Conservation (phyloP, 73 alveolate genomes). For the Urostyla sp. region DNA sequence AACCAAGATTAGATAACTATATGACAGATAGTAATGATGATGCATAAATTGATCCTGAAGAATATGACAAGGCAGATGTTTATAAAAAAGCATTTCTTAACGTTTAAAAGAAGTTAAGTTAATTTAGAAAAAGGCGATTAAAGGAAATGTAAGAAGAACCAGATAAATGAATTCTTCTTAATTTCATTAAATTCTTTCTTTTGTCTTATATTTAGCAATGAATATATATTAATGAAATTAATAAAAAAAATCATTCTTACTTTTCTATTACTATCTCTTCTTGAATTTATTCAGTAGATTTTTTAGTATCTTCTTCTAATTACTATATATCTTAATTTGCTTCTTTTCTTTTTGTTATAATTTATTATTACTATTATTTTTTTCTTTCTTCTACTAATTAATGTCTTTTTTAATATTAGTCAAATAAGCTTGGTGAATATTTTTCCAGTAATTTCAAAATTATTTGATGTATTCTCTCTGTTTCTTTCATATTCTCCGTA, state of each 20-base stretch:
- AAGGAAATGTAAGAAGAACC: neutral
- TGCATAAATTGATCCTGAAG: neutral
- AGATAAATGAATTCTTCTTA: neutral
- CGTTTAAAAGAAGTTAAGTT: no score
- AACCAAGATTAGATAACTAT: neutral
- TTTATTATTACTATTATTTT: neutral
- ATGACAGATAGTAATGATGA: conserved; percentile 4
- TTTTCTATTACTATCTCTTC: neutral
- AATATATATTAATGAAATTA: no score
- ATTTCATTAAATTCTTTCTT: neutral
- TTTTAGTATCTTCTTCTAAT: neutral
- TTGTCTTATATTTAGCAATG: neutral
- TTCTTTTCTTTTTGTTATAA: neutral
- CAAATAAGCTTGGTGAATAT: neutral
- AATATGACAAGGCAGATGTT: conserved; percentile 9
- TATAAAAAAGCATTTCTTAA: no score
- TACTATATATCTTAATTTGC: neutral
- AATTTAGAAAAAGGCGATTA: no score
- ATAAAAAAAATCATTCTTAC: no score
- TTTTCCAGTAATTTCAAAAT: neutral
- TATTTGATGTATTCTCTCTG: neutral
- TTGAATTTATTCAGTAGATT: neutral
- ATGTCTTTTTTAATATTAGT: neutral
- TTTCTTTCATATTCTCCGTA: conserved; percentile 9
- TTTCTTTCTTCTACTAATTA: neutral